Evolutionary conservation across 2,329 filamentous ascomycete species (phyloP).

Genomic region (Ceratocystis variospora): DNA sequence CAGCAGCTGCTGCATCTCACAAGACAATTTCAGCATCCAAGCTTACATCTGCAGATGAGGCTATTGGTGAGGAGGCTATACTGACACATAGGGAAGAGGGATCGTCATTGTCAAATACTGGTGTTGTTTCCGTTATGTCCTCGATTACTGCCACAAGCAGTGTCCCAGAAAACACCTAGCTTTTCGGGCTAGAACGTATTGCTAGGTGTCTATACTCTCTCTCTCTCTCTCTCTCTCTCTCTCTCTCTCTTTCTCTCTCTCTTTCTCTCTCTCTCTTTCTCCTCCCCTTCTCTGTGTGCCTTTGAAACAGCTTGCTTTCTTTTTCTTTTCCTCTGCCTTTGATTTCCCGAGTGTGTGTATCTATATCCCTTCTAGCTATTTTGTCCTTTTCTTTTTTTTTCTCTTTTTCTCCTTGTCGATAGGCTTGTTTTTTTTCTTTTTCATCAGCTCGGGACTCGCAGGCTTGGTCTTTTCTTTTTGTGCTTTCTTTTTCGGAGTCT

Average conservation of each 20-base stretch:
- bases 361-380: slow-evolving; percentile 18
- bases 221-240: not conserved
- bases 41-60: slow-evolving; percentile 13
- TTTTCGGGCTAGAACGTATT: not conserved
- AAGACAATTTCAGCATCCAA: slow-evolving; percentile 11
- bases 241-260: not conserved
- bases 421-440: slow-evolving; percentile 4
- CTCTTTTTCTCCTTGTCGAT: slow-evolving; percentile 1
- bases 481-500: not conserved
- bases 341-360: slow-evolving; percentile 15
- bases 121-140: not conserved
- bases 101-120: not conserved
- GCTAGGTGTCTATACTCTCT: not conserved
- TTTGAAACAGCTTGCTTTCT: slow-evolving; percentile 11
- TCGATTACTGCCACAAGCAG: not conserved
- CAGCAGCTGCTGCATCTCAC: slow-evolving; percentile 27
- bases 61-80: not conserved
- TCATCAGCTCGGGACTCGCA: not conserved
- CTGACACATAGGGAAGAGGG: not conserved
- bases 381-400: not conserved
- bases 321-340: slow-evolving; percentile 13
- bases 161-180: not conserved
- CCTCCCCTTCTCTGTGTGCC: not conserved
- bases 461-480: not conserved
- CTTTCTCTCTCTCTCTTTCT: not conserved